phyloP scores from a whole-genome alignment of 768 basidiomycete species.

The Suillus bovinus region DNA sequence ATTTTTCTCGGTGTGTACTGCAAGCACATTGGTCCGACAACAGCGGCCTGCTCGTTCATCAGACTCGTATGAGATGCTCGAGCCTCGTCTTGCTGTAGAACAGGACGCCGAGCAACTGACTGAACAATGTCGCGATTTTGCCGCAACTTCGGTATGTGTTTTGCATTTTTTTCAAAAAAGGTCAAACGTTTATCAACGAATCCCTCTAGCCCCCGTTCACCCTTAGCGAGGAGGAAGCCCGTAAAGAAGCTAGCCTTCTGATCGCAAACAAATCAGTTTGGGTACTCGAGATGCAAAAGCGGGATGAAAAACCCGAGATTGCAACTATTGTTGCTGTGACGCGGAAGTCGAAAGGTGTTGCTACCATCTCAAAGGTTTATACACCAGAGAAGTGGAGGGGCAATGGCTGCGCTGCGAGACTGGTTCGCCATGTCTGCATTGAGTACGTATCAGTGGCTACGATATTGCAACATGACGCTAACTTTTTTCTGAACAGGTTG shows the following conservation, averaged over 20 bases:
- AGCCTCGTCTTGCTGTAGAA: conserved; percentile 34
- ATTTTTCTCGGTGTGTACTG: conserved; percentile 56
- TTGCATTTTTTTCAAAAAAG: background rate
- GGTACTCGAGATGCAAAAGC: conserved; percentile 52
- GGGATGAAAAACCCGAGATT: conserved; percentile 35
- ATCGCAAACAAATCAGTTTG: conserved; percentile 52
- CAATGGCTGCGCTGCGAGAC: conserved; percentile 57
- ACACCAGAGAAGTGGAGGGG: conserved; percentile 55
- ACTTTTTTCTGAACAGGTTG: conserved; percentile 27
- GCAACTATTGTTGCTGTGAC: conserved; percentile 73
- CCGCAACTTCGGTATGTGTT: conserved; percentile 53
- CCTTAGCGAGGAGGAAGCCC: conserved; percentile 43
- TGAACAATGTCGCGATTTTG: conserved; percentile 54
- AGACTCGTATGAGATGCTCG: conserved; percentile 22
- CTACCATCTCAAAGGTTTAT: conserved; percentile 72
- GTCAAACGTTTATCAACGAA: background rate
- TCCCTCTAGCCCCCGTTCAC: conserved; percentile 52
- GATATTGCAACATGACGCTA: background rate
- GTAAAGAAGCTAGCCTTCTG: conserved; percentile 50
- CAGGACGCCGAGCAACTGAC: conserved; percentile 40
- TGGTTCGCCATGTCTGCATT: conserved; percentile 58
- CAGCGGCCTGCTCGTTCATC: background rate
- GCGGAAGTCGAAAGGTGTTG: conserved; percentile 54
- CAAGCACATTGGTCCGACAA: conserved; percentile 34
- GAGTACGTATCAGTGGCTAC: conserved; percentile 39